Conservation (phyloP, 208 protist species). For the Trypanosoma rangeli region DNA sequence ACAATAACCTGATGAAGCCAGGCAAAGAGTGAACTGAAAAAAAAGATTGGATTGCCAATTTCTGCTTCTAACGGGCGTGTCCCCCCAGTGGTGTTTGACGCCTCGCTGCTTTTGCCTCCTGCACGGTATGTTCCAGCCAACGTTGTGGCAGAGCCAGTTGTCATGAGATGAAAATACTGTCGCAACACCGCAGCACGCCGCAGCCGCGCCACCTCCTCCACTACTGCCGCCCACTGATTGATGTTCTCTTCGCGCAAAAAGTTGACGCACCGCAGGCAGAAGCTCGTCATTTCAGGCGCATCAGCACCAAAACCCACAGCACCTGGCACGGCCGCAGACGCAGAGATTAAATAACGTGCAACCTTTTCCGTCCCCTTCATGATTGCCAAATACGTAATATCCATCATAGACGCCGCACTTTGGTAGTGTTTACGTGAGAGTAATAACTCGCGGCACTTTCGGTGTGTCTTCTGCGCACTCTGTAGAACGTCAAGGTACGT, state of each 20-base stretch:
- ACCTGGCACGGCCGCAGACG: constrained; percentile 20
- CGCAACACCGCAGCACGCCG: constrained; percentile 72
- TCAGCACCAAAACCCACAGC: constrained; percentile 30
- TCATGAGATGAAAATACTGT: constrained; percentile 85
- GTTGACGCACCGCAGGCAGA: constrained; percentile 66
- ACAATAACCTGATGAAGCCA: constrained; percentile 86
- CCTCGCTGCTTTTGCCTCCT: constrained; percentile 10
- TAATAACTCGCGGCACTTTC: constrained; percentile 58
- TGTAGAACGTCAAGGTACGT: constrained; percentile 73
- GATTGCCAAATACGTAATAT: constrained; percentile 72
- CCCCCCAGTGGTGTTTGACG: constrained; percentile 21
- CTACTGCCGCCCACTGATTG: constrained; percentile 53
- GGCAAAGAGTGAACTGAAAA: constrained; percentile 83
- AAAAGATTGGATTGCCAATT: constrained; percentile 75
- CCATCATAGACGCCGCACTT: constrained; percentile 57
- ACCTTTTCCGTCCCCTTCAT: constrained; percentile 61
- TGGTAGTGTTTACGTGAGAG: constrained; percentile 61
- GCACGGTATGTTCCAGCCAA: constrained; percentile 46
- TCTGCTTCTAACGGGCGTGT: constrained; percentile 76
- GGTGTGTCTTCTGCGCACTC: constrained; percentile 58
- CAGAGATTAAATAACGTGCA: constrained; percentile 55
- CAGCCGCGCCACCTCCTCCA: constrained; percentile 74
- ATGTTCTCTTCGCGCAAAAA: constrained; percentile 66
- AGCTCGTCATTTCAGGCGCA: constrained; percentile 62
- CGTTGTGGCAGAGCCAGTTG: constrained; percentile 65